Conservation (phyloP, 352 stramenopile genomes). For the Globisporangium ultimum region DNA sequence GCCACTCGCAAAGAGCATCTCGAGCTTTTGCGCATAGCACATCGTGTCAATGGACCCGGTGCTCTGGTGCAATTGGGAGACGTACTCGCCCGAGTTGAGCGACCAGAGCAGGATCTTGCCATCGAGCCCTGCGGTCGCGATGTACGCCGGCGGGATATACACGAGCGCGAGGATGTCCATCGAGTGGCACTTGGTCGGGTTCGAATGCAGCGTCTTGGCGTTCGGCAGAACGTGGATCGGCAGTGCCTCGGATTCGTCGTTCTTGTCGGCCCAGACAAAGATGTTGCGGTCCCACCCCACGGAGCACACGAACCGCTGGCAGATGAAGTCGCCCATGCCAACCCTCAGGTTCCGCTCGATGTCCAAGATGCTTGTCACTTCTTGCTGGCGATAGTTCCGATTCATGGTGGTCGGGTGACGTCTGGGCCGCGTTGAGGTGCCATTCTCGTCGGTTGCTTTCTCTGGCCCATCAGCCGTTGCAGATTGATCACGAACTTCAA, state of each 20-base stretch:
- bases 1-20: constrained; percentile 65
- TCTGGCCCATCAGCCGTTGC: too few relatives aligned
- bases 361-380: constrained; percentile 80
- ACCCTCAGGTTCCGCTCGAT: constrained; percentile 77
- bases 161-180: constrained; percentile 69
- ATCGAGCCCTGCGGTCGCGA: constrained; percentile 64
- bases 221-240: constrained; percentile 55
- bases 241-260: constrained; percentile 64
- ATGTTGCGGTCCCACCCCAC: constrained; percentile 82
- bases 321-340: constrained; percentile 81
- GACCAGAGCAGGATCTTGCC: constrained; percentile 77
- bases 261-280: constrained; percentile 84
- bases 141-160: constrained; percentile 68
- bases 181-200: constrained; percentile 38
- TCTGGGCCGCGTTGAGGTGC: background rate
- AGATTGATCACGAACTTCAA: too few relatives aligned
- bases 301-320: constrained; percentile 75
- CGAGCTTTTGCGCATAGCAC: constrained; percentile 65
- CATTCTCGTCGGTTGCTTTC: background rate
- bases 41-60: constrained; percentile 62
- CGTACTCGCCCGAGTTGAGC: constrained; percentile 71
- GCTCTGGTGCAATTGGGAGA: constrained; percentile 60
- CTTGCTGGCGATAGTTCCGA: constrained; percentile 57
- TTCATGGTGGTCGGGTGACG: constrained; percentile 13
- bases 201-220: constrained; percentile 21